Evolutionary conservation across 331 rosid species (phyloP).

Genomic region (Rosa hybrid): DNA sequence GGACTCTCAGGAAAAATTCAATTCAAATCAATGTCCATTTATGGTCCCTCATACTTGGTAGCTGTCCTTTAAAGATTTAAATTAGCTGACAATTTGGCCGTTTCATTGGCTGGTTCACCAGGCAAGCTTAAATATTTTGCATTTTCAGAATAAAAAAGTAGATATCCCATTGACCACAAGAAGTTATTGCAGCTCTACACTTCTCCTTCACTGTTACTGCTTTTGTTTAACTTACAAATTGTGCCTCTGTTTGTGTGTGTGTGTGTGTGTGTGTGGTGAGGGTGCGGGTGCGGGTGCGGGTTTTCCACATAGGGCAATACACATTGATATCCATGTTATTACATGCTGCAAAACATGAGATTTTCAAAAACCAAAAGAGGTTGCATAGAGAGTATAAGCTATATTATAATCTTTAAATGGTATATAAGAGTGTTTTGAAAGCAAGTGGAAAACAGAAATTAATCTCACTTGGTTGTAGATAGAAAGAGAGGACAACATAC

Average conservation of each 20-base stretch:
- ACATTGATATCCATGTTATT: not conserved
- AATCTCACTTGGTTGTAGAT: not conserved
- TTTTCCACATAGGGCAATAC: not conserved
- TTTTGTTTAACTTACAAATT: not conserved
- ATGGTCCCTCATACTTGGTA: slow-evolving; percentile 1
- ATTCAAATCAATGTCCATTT: not conserved
- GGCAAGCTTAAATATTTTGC: not conserved
- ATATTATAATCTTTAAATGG: not conserved
- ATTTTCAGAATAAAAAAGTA: not conserved
- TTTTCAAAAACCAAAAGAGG: not conserved
- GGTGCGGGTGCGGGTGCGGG: not conserved
- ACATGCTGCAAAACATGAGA: no score
- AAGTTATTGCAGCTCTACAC: not conserved
- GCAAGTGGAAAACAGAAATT: not conserved
- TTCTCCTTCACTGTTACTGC: not conserved
- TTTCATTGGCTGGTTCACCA: not conserved
- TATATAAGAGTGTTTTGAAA: not conserved
- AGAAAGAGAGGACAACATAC: slow-evolving; percentile 37
- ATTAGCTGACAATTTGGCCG: not conserved
- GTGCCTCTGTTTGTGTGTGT: not conserved
- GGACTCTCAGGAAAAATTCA: not conserved
- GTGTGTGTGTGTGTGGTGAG: not conserved
- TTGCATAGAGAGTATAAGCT: not conserved
- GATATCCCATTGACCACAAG: not conserved
- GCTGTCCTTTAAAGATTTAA: not conserved